Base-by-base conservation (phyloP, 805 yeast genomes). In the Helenozyma baotianmanensis region DNA sequence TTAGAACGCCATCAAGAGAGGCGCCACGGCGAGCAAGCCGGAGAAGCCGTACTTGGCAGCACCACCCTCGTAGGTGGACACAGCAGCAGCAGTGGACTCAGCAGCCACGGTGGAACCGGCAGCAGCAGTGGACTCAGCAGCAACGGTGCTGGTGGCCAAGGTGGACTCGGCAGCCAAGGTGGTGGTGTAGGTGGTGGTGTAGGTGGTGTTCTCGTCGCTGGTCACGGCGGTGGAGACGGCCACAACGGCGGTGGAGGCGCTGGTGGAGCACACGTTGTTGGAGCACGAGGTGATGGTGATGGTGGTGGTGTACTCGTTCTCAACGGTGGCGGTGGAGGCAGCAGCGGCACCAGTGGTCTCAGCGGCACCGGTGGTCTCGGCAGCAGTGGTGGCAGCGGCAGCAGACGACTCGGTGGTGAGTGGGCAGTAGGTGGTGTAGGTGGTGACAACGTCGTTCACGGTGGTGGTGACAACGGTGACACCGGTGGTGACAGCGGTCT, bases 381-480 rank as follows among this genome's bases (percentile, higher is more conserved):
- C n/a, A n/a, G 47, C 28, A 29, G 45, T 44, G 31, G 55, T 47
- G 19, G 43, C 45, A 14, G 30, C 27, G 27, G 47, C 35, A 17
- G 15, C 35, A 22, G 22, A 54, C 36, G 56, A 33, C 15, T 12
- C 26, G 26, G 15, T n/a, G 14, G 14, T 13, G 21, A 56, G 38
- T 36, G 69, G 69, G 42, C 66, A 60, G 51, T 50, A 62, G 24
- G 68, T 62, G 40, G 69, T 59, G 44, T 41, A 45, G 14, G 34
- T 40, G 14, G 57, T 54, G 14, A 21, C 39, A 12, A 18, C 30
- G 21, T 40, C 54, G 31, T 35, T 42, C 16, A 39, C 36, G 21
- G 57, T 51, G 21, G 47, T 39, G 13, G 62, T 45, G 14, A 12
- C 15, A 10, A 9, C 19, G 25, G 47, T 29, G 6, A 54, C 48